Evolutionary conservation across 805 yeast genomes (phyloP).

Genomic region (Lipomyces orientalis): DNA sequence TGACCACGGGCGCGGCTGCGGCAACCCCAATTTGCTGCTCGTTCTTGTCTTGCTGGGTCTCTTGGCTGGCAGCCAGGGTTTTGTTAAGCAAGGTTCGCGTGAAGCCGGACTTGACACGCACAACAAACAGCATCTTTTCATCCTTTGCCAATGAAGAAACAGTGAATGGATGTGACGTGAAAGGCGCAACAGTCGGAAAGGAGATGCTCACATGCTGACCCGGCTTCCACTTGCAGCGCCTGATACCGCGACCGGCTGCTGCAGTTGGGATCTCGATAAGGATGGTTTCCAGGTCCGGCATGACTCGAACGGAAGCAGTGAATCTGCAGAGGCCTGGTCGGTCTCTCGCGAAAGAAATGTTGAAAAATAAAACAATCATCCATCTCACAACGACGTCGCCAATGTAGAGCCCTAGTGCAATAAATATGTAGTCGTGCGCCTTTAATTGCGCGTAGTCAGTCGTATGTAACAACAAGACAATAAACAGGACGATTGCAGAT

Average conservation of each 20-base stretch:
- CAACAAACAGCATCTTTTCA: slow-evolving; percentile 50
- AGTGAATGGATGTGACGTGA: slow-evolving; percentile 44
- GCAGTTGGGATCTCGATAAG: slow-evolving; percentile 24
- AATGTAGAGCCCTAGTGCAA: slow-evolving; percentile 39
- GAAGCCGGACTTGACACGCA: slow-evolving; percentile 41
- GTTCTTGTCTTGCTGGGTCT: neutral
- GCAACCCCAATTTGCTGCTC: neutral
- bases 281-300: slow-evolving; percentile 11
- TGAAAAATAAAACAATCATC: slow-evolving; percentile 20
- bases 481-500: slow-evolving; percentile 39
- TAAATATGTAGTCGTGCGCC: slow-evolving; percentile 38
- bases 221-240: slow-evolving; percentile 33
- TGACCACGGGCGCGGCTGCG: neutral
- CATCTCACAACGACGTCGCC: slow-evolving; percentile 38
- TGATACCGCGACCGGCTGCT: slow-evolving; percentile 1
- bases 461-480: slow-evolving; percentile 36
- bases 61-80: neutral
- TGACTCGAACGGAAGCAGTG: slow-evolving; percentile 23
- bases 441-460: slow-evolving; percentile 31
- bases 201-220: slow-evolving; percentile 37
- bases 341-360: slow-evolving; percentile 13
- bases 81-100: slow-evolving; percentile 20
- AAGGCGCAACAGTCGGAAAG: slow-evolving; percentile 35
- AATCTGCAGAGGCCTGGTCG: slow-evolving; percentile 22
- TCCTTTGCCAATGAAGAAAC: slow-evolving; percentile 49